Evolutionary conservation across 179 eudicot species (phyloP), one percentile per base, ranked within the genome.

Genomic region (Beta lomatogona): DNA sequence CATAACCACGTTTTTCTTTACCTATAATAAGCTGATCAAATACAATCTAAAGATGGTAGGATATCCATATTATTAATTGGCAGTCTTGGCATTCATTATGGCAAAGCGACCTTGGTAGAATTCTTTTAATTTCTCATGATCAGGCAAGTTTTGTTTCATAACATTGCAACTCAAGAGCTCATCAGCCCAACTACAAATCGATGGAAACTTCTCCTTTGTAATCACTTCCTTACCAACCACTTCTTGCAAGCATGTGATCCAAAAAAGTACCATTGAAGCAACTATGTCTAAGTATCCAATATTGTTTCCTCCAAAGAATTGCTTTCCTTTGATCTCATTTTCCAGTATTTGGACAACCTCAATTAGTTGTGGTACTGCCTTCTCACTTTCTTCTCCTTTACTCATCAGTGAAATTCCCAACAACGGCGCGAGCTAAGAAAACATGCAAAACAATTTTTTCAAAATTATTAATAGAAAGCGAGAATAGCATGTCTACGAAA

Each of bases 191-290:
- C 44, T 44, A 21, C 73, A 84, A 25, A 81, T 25, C 8, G 41
- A 31, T 7, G 82, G 85, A 57, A 53, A 74, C 16, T 67, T 66
- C 0, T 79, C 82, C 59, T 25, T 73, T 15, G 85, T 72, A 46
- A 83, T 44, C 12, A 83, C 12, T 12, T 55, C 31, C 13, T 80
- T 80, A 2, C 54, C 83, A 1, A 31, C 48, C 18, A 77, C 78
- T 77, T 80, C 78, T 80, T 80, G 81, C 10, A 81, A 58, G 14
- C 81, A 52, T 18, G 83, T 81, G 8, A 80, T 45, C 86, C 86
- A 84, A 46, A 53, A 55, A 0, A 75, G 74, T 13, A 81, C 68
- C 4, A 64, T n/a, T 45, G 69, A 18, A 0, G 54, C 81, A 13
- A 71, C 80, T 0, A 86, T 58, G 70, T 85, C 88, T 31, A 82